Percentiles rank a stretch among this genome's conserved stretches.
Evolutionary conservation across 805 yeast species (phyloP).

Genomic region (Kodamaea kaohsiungensis): DNA sequence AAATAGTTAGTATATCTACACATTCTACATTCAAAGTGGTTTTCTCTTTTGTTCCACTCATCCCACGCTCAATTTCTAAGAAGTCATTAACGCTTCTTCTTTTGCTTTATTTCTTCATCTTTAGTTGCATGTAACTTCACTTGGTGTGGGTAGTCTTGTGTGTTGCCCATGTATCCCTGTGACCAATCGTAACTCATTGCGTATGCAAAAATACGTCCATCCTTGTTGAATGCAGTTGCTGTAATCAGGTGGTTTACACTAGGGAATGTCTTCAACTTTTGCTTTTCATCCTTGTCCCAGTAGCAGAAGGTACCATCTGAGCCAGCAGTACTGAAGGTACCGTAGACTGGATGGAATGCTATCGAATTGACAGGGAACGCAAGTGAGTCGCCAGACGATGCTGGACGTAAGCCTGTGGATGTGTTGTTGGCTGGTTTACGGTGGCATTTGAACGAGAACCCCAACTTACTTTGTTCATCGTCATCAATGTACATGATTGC

Average conservation of each 20-base stretch:
- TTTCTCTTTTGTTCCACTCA: neutral
- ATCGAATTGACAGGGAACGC: constrained; percentile 79
- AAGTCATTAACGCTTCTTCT: constrained; percentile 32
- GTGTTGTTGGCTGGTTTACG: constrained; percentile 56
- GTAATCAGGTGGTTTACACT: constrained; percentile 67
- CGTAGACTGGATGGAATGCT: constrained; percentile 83
- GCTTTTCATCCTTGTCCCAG: constrained; percentile 95
- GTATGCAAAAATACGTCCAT: constrained; percentile 84
- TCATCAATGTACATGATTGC: constrained; percentile 92
- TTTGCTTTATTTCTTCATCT: constrained; percentile 81
- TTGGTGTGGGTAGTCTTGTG: constrained; percentile 70
- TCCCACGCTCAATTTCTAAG: too few relatives aligned
- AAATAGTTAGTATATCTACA: neutral
- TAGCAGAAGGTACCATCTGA: constrained; percentile 90
- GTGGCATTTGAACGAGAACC: constrained; percentile 94
- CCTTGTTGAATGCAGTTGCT: constrained; percentile 76
- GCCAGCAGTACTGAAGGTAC: constrained; percentile 93
- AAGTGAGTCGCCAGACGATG: constrained; percentile 34
- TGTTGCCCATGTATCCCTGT: constrained; percentile 79
- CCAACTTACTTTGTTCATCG: constrained; percentile 64
- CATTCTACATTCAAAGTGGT: neutral
- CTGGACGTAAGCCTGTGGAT: constrained; percentile 27
- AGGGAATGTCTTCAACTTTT: constrained; percentile 81
- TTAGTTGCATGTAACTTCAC: constrained; percentile 82
- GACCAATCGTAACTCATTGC: constrained; percentile 96